phyloP scores from a whole-genome alignment of 2,329 filamentous ascomycete genomes.

The Mariannaea sp. region DNA sequence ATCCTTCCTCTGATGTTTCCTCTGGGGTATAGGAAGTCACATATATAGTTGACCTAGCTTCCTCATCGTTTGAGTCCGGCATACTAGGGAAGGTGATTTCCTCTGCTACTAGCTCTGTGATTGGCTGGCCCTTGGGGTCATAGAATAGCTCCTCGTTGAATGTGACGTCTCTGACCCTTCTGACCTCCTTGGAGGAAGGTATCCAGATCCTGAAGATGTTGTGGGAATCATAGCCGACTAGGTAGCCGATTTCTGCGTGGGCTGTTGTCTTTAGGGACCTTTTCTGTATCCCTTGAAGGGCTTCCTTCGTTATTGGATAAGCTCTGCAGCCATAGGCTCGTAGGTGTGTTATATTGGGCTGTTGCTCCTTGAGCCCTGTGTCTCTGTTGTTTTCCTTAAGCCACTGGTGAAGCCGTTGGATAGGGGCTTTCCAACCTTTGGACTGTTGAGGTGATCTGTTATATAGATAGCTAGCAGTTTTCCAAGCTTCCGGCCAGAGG shows the following conservation, averaged over 20 bases:
- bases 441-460: conserved; percentile 12
- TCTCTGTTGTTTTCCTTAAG: conserved; percentile 5
- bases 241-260: conserved; percentile 8
- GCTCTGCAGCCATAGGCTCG: conserved; percentile 8
- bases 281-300: background rate
- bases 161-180: conserved; percentile 5
- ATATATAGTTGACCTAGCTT: too few relatives aligned
- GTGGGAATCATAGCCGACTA: conserved; percentile 12
- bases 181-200: background rate
- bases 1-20: too few relatives aligned
- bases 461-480: conserved; percentile 6
- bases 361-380: background rate
- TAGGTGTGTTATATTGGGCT: conserved; percentile 7
- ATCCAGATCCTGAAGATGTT: conserved; percentile 18
- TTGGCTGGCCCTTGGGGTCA: conserved; percentile 4
- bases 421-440: conserved; percentile 4
- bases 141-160: conserved; percentile 13
- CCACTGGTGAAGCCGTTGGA: conserved; percentile 1
- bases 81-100: background rate
- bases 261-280: conserved; percentile 1
- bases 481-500: conserved; percentile 2
- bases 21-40: too few relatives aligned
- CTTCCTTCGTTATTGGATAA: conserved; percentile 9
- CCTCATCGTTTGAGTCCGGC: too few relatives aligned
- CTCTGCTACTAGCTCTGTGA: background rate